Evolutionary conservation across 257 asterid species (phyloP).

Genomic region (Solanum habrochaites): DNA sequence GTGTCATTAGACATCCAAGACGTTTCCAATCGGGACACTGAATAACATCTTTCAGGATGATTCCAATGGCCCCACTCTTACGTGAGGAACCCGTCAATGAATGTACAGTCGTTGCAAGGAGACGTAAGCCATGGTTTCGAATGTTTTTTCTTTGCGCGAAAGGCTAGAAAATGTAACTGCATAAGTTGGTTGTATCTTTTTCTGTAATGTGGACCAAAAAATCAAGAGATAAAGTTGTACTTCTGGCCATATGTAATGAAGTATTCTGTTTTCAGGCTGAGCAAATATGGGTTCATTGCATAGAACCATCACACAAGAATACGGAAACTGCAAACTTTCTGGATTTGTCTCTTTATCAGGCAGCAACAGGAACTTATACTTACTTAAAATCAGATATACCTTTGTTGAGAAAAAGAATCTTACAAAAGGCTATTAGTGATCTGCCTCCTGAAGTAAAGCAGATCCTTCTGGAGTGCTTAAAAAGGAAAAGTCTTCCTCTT

Average conservation of each 20-base stretch:
- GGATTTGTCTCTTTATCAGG: slow-evolving; percentile 7
- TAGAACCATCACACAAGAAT: slow-evolving; percentile 23
- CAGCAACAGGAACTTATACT: not conserved
- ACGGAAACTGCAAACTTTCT: slow-evolving; percentile 8
- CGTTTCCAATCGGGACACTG: too few relatives aligned
- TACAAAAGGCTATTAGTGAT: slow-evolving; percentile 21
- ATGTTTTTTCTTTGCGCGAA: not conserved
- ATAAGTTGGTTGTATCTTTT: not conserved
- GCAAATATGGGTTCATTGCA: slow-evolving; percentile 27
- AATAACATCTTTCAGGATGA: too few relatives aligned
- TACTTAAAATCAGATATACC: slow-evolving; percentile 10
- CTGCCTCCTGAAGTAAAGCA: slow-evolving; percentile 22
- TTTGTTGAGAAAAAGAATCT: slow-evolving; percentile 10
- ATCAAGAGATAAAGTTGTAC: not conserved
- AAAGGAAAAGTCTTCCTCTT: slow-evolving; percentile 5
- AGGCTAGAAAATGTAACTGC: not conserved
- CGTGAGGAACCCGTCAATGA: not conserved
- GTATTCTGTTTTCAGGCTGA: slow-evolving; percentile 27
- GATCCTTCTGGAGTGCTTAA: slow-evolving; percentile 29
- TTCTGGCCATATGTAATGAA: not conserved
- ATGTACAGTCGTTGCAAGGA: not conserved
- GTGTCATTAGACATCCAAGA: too few relatives aligned
- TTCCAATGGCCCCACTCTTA: too few relatives aligned
- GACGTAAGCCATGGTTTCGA: not conserved
- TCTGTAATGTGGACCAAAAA: not conserved